Conservation (phyloP, 768 basidiomycete genomes). For the Pholiota conissans region DNA sequence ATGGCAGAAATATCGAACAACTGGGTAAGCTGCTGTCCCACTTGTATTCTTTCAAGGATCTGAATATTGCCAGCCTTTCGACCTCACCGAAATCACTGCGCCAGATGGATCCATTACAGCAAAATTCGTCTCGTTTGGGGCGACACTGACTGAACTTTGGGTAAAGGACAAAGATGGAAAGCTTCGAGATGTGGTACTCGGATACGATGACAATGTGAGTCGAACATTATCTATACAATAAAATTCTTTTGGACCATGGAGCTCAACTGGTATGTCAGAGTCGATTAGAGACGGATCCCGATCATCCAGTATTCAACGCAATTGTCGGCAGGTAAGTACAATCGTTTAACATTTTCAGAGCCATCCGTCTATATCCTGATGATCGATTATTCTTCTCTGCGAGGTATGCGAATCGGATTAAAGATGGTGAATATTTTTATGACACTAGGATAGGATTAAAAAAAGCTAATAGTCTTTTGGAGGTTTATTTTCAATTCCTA, state of each 20-base stretch:
- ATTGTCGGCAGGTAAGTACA: constrained; percentile 32
- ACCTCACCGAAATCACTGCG: constrained; percentile 44
- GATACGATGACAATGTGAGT: constrained; percentile 54
- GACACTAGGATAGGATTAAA: no score
- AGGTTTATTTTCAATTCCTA: constrained; percentile 57
- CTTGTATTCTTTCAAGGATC: not conserved
- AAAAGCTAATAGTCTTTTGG: not conserved
- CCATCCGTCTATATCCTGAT: not conserved
- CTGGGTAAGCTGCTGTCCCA: not conserved
- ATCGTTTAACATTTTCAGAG: not conserved
- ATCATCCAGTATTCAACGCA: constrained; percentile 46
- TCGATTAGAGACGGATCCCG: constrained; percentile 40
- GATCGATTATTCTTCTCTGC: not conserved
- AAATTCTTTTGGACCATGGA: not conserved
- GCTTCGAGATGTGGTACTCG: constrained; percentile 53
- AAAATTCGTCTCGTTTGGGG: constrained; percentile 57
- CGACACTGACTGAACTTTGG: constrained; percentile 56
- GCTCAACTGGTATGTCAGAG: constrained; percentile 25
- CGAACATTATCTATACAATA: not conserved
- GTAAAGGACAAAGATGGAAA: constrained; percentile 51
- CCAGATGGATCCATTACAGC: constrained; percentile 59
- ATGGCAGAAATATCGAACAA: not conserved
- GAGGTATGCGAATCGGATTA: constrained; percentile 55
- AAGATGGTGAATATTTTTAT: constrained; percentile 36
- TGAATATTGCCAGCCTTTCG: constrained; percentile 39